Percentiles rank a stretch among this genome's conserved stretches.
phyloP scores from a whole-genome alignment of 495 filamentous ascomycete genomes.

The Daldinia concentrica region DNA sequence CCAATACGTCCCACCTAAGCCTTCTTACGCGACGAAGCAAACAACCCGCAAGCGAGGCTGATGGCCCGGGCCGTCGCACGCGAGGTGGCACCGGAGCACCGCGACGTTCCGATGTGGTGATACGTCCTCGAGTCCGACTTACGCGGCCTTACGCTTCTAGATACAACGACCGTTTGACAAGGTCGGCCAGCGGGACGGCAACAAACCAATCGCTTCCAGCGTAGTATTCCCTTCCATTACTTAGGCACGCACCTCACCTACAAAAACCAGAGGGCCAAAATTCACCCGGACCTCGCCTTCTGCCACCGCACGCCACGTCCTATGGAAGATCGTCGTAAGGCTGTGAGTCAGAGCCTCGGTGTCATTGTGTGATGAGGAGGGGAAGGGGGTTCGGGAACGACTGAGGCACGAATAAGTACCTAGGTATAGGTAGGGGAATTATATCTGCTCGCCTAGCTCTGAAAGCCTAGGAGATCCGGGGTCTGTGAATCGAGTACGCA shows the following conservation, averaged over 20 bases:
- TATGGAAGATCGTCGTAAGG: slow-evolving; percentile 19
- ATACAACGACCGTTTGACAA: too few relatives aligned
- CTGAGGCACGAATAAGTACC: not conserved
- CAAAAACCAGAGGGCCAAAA: not conserved
- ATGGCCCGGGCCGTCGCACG: slow-evolving; percentile 2
- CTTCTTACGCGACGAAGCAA: not conserved
- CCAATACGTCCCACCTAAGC: not conserved
- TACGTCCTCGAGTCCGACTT: slow-evolving; percentile 5
- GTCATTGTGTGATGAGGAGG: slow-evolving; percentile 17
- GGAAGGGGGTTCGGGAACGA: slow-evolving; percentile 3
- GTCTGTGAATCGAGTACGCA: not conserved
- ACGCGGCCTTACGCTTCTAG: not conserved
- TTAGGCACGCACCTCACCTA: too few relatives aligned
- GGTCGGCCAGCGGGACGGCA: too few relatives aligned
- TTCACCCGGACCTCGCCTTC: slow-evolving; percentile 3
- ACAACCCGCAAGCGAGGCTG: slow-evolving; percentile 1
- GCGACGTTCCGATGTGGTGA: not conserved
- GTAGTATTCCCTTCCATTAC: too few relatives aligned
- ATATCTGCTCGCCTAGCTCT: not conserved
- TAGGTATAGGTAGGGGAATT: not conserved
- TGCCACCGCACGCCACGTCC: slow-evolving; percentile 2
- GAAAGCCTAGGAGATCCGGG: not conserved
- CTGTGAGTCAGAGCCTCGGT: slow-evolving; percentile 24
- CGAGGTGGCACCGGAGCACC: not conserved
- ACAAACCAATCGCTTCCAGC: too few relatives aligned